Evolutionary conservation across 139 green algal species (phyloP).

Genomic region (Deuterostichococcus epilithicus): DNA sequence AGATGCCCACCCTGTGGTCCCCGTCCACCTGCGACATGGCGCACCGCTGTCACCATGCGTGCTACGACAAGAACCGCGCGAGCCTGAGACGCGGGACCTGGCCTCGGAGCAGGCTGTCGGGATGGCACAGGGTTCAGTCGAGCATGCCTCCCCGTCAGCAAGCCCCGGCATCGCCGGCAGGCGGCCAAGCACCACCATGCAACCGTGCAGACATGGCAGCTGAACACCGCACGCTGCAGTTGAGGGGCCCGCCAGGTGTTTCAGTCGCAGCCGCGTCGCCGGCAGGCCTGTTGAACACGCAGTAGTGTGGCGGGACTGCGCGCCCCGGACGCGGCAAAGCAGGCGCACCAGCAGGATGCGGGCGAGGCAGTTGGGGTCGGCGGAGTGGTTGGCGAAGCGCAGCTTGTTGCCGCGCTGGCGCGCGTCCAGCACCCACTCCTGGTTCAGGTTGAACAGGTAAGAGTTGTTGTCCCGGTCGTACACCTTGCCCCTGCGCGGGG

Average conservation of each 20-base stretch:
- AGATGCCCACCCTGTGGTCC: slow-evolving; percentile 80
- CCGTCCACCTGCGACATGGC: slow-evolving; percentile 49
- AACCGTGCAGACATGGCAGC: no score
- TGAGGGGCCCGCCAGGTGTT: no score
- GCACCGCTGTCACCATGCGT: not conserved
- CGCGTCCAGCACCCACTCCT: slow-evolving; percentile 82
- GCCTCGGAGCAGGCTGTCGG: no score
- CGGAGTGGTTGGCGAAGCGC: slow-evolving; percentile 76
- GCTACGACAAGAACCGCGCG: no score
- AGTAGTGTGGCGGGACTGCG: slow-evolving; percentile 7
- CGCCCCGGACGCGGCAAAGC: not conserved
- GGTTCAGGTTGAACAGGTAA: slow-evolving; percentile 95
- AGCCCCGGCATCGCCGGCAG: no score
- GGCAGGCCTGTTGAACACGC: no score
- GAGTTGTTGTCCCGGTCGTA: slow-evolving; percentile 81
- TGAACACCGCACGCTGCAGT: no score
- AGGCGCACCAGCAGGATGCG: slow-evolving; percentile 32
- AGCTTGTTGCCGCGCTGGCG: slow-evolving; percentile 83
- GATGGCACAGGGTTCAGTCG: no score
- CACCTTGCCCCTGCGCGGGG: slow-evolving; percentile 46
- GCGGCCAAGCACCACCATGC: no score
- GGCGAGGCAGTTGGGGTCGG: slow-evolving; percentile 59
- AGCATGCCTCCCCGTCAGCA: no score
- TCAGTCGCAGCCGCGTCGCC: no score
- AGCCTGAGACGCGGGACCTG: no score